Evolutionary conservation across 768 basidiomycete genomes (phyloP), one percentile per base, ranked within the genome.

Genomic region (Suillus clintonianus): DNA sequence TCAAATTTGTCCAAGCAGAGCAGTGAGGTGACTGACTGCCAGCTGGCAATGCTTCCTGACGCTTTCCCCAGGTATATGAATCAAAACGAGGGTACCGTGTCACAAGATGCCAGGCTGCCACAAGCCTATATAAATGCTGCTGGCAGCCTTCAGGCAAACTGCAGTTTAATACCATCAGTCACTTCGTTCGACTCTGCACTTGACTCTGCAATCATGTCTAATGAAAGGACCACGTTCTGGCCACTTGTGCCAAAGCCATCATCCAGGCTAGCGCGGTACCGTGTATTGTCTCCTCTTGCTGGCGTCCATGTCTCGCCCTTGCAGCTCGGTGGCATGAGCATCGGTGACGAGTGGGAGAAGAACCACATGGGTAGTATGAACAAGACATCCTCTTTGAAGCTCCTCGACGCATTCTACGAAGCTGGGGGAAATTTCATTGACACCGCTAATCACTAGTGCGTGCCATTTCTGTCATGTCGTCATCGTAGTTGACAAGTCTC

Each of bases 231-330:
- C 17, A 4, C 27, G 10, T 19, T 67, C 10, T 45, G 64, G 0
- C 2, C 34, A 8, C 67, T 72, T 27, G 63, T 67, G 2, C 70
- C 71, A 8, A 67, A 68, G 57, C 77, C 78, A 2, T 62, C 71
- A 13, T 76, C 79, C 2, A 68, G 69, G 8, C 76, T 80, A 13
- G 79, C 77, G 27, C 69, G 74, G 22, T 79, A 81, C 67, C 78
- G 82, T 15, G 65, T 66, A 15, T 70, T 84, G 14, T 78, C 80
- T 0, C 77, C 80, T 7, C 51, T 65, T 13, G 80, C 83, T 0
- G 80, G 81, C 17, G 70, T 84, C 30, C 79, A 78, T 51, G 84
- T 85, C n/a, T 85, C 84, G 2, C 82, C 84, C 0, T 69, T 85
- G n/a, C 74, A 75, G 47, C 79, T 85, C 27, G 83, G 84, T 3